Percentiles rank a stretch among this genome's conserved stretches.
Evolutionary conservation across 1,284 basidiomycete species (phyloP).

Genomic region (Limonomyces culmigenus): DNA sequence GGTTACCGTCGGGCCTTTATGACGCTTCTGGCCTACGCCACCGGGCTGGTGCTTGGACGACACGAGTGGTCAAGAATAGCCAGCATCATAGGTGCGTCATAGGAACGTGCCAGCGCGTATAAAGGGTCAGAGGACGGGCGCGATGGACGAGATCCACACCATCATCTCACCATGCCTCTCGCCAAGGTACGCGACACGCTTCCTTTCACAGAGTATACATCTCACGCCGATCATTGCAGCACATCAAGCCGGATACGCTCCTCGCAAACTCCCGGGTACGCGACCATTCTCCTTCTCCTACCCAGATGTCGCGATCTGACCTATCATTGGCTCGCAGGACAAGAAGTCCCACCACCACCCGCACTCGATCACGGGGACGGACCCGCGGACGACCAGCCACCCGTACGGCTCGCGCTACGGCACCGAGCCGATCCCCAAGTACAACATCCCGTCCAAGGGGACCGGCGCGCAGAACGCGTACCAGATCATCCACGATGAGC

Average conservation of each 20-base stretch:
- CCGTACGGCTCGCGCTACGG: slow-evolving; percentile 52
- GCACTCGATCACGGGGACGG: slow-evolving; percentile 19
- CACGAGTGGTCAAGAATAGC: too few relatives aligned
- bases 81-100: too few relatives aligned
- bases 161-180: slow-evolving; percentile 26
- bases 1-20: too few relatives aligned
- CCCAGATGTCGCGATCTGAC: neutral
- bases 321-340: slow-evolving; percentile 16
- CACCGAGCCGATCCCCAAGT: slow-evolving; percentile 49
- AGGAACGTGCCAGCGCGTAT: too few relatives aligned
- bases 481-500: slow-evolving; percentile 75
- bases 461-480: slow-evolving; percentile 43
- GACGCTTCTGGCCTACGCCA: too few relatives aligned
- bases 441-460: slow-evolving; percentile 45
- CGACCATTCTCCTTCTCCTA: slow-evolving; percentile 1
- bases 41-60: too few relatives aligned
- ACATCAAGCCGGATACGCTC: slow-evolving; percentile 45
- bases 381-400: slow-evolving; percentile 18
- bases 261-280: slow-evolving; percentile 35
- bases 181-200: slow-evolving; percentile 22
- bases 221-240: slow-evolving; percentile 19
- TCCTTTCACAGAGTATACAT: too few relatives aligned
- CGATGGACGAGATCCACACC: too few relatives aligned
- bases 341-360: slow-evolving; percentile 24
- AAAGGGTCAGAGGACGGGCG: too few relatives aligned